These are phyloP conservation scores for Aspergillus diversus DNA, from an alignment of 495 filamentous ascomycete genomes.

Conservation along the genomic window DNA sequence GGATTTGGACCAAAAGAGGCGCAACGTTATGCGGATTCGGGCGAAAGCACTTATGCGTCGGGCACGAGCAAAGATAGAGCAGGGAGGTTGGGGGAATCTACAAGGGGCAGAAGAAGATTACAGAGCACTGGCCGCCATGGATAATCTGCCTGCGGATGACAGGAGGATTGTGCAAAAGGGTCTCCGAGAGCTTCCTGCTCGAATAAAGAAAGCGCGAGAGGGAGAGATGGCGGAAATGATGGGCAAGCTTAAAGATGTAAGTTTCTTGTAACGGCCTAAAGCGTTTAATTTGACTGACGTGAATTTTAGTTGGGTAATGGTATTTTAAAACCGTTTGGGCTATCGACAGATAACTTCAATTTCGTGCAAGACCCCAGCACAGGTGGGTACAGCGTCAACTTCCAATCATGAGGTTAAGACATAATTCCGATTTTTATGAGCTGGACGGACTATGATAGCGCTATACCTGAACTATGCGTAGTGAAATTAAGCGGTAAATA, in stretches of 20 bases:
- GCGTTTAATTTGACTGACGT: conserved; percentile 12
- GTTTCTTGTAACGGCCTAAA: conserved; percentile 26
- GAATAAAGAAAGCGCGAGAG: conserved; percentile 75
- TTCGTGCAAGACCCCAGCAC: conserved; percentile 88
- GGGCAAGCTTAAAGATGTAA: conserved; percentile 86
- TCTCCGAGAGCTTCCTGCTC: conserved; percentile 63
- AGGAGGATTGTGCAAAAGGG: conserved; percentile 66
- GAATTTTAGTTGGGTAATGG: conserved; percentile 76
- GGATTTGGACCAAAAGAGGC: conserved; percentile 52
- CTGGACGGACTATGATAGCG: not conserved
- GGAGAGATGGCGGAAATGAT: conserved; percentile 94
- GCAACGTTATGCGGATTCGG: conserved; percentile 75
- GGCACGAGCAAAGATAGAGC: conserved; percentile 71
- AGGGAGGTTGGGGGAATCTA: conserved; percentile 78
- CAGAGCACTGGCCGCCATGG: conserved; percentile 57
- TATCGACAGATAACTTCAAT: conserved; percentile 91
- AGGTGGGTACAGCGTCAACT: conserved; percentile 92
- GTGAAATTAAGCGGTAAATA: too few relatives aligned
- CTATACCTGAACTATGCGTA: not conserved
- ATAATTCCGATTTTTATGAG: not conserved
- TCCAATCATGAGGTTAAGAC: conserved; percentile 48
- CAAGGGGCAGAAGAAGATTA: conserved; percentile 82
- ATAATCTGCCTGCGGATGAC: conserved; percentile 66
- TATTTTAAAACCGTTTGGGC: conserved; percentile 87
- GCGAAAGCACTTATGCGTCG: conserved; percentile 86